Evolutionary conservation across 495 filamentous ascomycete genomes (phyloP).

Genomic region (Penicillium cinerascens): DNA sequence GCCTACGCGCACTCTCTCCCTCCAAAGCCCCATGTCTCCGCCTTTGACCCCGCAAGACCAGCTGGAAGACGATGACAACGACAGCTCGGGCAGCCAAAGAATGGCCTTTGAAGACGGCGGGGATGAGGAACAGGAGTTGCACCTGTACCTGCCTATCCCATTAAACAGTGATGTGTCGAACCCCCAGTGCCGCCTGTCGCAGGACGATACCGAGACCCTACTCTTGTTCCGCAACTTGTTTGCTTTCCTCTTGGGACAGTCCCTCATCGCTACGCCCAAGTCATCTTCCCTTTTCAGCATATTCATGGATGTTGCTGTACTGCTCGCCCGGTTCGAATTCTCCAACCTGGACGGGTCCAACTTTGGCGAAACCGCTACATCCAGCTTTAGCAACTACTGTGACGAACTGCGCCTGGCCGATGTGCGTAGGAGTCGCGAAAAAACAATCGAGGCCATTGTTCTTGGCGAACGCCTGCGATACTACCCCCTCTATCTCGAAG

Average conservation of each 20-base stretch:
- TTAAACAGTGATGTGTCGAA: conserved; percentile 48
- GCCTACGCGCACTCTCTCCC: conserved; percentile 37
- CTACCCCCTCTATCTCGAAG: conserved; percentile 80
- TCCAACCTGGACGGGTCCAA: conserved; percentile 76
- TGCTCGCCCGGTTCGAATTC: conserved; percentile 73
- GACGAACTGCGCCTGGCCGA: conserved; percentile 75
- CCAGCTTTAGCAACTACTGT: conserved; percentile 71
- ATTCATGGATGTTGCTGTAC: conserved; percentile 64
- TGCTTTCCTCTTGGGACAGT: conserved; percentile 77
- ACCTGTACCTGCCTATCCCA: conserved; percentile 67
- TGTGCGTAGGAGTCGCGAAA: conserved; percentile 77
- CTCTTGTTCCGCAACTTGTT: conserved; percentile 85
- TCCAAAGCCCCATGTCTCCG: conserved; percentile 41
- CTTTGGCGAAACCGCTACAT: conserved; percentile 74
- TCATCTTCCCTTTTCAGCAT: conserved; percentile 68
- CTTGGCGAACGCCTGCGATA: conserved; percentile 83
- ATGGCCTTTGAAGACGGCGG: conserved; percentile 42
- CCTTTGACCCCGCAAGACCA: conserved; percentile 34
- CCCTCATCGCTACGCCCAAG: conserved; percentile 70
- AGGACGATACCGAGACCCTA: conserved; percentile 63
- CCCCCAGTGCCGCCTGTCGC: conserved; percentile 33
- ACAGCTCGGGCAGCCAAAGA: conserved; percentile 41
- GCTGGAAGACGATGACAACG: conserved; percentile 39
- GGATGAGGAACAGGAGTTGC: conserved; percentile 52
- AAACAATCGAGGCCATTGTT: conserved; percentile 85